These are phyloP conservation scores for Candida tibetensis DNA, from an alignment of 805 yeast genomes.

Conservation along the genomic window DNA sequence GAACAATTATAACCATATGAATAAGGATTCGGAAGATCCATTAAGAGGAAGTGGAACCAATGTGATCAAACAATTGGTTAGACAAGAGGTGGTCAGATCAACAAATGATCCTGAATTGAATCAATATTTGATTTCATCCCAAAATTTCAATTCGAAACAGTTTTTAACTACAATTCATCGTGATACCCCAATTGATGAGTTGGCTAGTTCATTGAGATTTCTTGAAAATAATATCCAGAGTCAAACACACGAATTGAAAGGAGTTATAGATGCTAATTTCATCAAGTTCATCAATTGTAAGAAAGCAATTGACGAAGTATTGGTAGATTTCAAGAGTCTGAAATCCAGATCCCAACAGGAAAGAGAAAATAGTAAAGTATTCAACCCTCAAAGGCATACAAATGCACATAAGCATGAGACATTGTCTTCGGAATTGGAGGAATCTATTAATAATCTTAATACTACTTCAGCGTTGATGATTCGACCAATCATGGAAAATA, in stretches of 20 bases:
- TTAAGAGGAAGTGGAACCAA: conserved; percentile 29
- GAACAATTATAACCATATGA: conserved; percentile 8
- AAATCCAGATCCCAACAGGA: conserved; percentile 36
- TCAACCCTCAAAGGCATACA: conserved; percentile 31
- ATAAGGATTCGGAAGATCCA: conserved; percentile 33
- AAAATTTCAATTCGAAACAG: conserved; percentile 33
- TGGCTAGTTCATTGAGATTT: conserved; percentile 26
- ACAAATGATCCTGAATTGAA: conserved; percentile 28
- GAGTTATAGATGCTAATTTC: conserved; percentile 37
- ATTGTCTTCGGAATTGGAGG: conserved; percentile 36
- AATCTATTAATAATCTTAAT: conserved; percentile 37
- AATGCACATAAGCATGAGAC: conserved; percentile 20
- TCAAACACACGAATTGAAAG: conserved; percentile 35
- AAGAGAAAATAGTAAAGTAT: conserved; percentile 32
- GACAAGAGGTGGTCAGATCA: conserved; percentile 22
- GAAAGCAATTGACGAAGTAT: conserved; percentile 36
- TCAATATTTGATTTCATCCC: conserved; percentile 35
- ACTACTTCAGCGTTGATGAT: conserved; percentile 36
- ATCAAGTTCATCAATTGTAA: conserved; percentile 36
- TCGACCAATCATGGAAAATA: conserved; percentile 40
- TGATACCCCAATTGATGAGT: conserved; percentile 36
- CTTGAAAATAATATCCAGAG: conserved; percentile 33
- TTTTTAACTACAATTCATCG: conserved; percentile 36
- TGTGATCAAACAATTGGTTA: conserved; percentile 25
- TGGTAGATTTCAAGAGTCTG: conserved; percentile 31